A percentile compares a stretch with the other conserved stretches of the same genome.
Conservation (phyloP, 1,139 yeast species). For the Meyerozyma carpophila region DNA sequence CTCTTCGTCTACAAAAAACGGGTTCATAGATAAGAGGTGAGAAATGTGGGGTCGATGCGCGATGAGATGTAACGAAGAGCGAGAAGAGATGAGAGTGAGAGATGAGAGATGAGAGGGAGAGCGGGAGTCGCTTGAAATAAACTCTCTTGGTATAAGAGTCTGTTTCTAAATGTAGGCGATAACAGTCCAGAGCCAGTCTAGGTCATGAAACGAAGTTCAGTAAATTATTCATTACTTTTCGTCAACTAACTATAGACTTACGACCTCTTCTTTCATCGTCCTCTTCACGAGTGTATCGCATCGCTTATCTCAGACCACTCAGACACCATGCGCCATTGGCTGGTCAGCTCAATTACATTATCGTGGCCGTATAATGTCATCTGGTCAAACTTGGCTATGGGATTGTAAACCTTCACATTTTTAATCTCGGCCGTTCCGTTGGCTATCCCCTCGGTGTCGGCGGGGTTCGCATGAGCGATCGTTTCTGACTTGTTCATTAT, state of each 20-base stretch:
- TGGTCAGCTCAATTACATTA: slow-evolving; percentile 18
- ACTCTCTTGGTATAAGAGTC: no score
- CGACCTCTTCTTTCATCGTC: background rate
- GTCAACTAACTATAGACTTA: no score
- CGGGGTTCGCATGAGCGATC: slow-evolving; percentile 13
- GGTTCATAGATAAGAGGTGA: background rate
- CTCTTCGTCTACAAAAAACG: background rate
- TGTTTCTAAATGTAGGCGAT: no score
- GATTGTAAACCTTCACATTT: slow-evolving; percentile 22
- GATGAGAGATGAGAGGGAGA: no score
- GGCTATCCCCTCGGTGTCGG: slow-evolving; percentile 10
- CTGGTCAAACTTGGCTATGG: slow-evolving; percentile 27
- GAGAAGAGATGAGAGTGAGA: background rate
- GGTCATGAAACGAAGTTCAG: no score
- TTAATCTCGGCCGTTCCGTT: slow-evolving; percentile 15
- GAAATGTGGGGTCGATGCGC: background rate
- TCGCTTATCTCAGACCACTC: slow-evolving; percentile 32
- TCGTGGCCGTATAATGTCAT: slow-evolving; percentile 39
- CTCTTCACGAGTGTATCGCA: slow-evolving; percentile 18
- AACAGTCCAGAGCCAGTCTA: no score
- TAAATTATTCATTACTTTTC: no score
- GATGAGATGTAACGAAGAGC: background rate
- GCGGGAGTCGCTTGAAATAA: background rate
- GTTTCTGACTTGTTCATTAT: slow-evolving; percentile 26
- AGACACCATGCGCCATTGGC: slow-evolving; percentile 24